Evolutionary conservation across 1,139 yeast genomes (phyloP).

Genomic region (Taphrina flavorubra): DNA sequence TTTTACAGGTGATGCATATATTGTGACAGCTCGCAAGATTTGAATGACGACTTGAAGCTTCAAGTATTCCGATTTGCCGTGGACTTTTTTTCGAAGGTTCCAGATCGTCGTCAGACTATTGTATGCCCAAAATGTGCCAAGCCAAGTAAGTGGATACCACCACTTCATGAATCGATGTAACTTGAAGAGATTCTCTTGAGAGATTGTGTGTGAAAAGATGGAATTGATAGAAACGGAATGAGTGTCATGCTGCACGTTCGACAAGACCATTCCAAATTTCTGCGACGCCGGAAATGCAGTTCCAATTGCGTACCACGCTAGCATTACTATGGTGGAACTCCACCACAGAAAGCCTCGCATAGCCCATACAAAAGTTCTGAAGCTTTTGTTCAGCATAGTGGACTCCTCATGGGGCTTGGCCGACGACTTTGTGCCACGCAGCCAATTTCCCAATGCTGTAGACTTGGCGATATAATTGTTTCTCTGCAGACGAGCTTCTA

Average conservation of each 20-base stretch:
- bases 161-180: slow-evolving; percentile 1
- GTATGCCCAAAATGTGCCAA: slow-evolving; percentile 30
- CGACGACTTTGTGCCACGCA: slow-evolving; percentile 31
- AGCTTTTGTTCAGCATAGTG: not conserved
- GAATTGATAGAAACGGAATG: not conserved
- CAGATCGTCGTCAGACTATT: not conserved
- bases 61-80: slow-evolving; percentile 28
- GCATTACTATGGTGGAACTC: slow-evolving; percentile 20
- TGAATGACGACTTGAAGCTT: slow-evolving; percentile 9
- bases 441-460: slow-evolving; percentile 44
- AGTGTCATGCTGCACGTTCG: not conserved
- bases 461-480: slow-evolving; percentile 46
- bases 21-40: slow-evolving; percentile 1
- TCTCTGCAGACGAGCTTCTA: slow-evolving; percentile 42
- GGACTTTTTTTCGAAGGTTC: not conserved
- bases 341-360: slow-evolving; percentile 44
- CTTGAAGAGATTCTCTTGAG: not conserved
- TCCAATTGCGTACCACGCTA: slow-evolving; percentile 42
- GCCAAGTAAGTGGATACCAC: slow-evolving; percentile 23
- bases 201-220: not conserved
- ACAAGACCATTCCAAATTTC: not conserved
- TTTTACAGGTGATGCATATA: not conserved
- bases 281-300: slow-evolving; percentile 4
- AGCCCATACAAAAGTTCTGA: slow-evolving; percentile 41
- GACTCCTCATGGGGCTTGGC: not conserved